Evolutionary conservation across 768 basidiomycete species (phyloP).

Genomic region (Thelephora ganbajun): DNA sequence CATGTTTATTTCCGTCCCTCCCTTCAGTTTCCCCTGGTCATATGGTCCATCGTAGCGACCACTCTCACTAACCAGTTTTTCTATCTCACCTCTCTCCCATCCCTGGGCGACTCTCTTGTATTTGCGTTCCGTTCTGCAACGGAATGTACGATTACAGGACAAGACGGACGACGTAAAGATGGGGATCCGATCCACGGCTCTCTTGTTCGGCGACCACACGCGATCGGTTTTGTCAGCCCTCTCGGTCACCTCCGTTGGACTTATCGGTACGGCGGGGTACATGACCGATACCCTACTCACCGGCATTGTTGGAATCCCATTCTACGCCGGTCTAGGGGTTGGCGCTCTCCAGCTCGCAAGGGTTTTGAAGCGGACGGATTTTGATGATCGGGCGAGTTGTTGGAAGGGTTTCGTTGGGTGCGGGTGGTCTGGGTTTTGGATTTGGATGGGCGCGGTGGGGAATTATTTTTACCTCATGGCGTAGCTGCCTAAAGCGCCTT

Average conservation of each 20-base stretch:
- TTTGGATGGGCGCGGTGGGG: slow-evolving; percentile 67
- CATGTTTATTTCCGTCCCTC: no score
- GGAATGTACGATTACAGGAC: slow-evolving; percentile 50
- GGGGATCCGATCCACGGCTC: slow-evolving; percentile 88
- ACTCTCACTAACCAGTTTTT: no score
- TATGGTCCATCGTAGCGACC: no score
- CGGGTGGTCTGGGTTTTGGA: slow-evolving; percentile 78
- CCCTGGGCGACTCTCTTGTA: neutral
- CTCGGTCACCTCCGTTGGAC: slow-evolving; percentile 56
- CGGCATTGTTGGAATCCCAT: slow-evolving; percentile 34
- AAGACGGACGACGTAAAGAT: slow-evolving; percentile 79
- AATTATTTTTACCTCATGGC: slow-evolving; percentile 15
- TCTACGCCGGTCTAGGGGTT: slow-evolving; percentile 65
- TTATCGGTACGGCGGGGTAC: slow-evolving; percentile 68
- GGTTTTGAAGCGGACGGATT: slow-evolving; percentile 62
- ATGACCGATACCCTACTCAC: slow-evolving; percentile 43
- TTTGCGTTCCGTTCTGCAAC: neutral
- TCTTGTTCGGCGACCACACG: slow-evolving; percentile 73
- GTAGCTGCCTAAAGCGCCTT: no score
- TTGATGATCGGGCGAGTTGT: slow-evolving; percentile 63
- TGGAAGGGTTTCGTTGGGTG: slow-evolving; percentile 85
- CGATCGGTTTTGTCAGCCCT: slow-evolving; percentile 64
- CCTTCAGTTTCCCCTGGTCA: no score
- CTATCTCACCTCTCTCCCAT: no score
- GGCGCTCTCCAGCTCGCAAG: slow-evolving; percentile 68